These are phyloP conservation scores for Aspergillus indologenus DNA, from an alignment of 495 filamentous ascomycete species.

Conservation along the genomic window DNA sequence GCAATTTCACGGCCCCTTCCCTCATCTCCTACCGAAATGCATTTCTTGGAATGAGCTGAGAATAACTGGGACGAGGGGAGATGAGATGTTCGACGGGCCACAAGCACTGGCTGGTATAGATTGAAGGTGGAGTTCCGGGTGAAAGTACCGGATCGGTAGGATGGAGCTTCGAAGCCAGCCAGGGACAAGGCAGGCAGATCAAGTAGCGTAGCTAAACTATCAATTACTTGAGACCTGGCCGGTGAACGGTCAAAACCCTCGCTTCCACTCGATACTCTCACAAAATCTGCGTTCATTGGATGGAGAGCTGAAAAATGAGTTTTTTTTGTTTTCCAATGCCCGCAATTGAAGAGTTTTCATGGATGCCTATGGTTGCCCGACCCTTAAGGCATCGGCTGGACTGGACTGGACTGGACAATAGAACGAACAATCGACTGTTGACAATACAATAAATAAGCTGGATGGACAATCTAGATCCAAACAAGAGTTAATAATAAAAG, in stretches of 20 bases:
- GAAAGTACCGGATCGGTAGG: not conserved
- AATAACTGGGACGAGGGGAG: not conserved
- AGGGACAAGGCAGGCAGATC: not conserved
- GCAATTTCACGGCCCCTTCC: not conserved
- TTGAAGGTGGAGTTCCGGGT: not conserved
- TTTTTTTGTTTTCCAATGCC: not conserved
- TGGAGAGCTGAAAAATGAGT: not conserved
- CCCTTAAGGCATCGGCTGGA: not conserved
- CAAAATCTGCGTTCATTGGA: not conserved
- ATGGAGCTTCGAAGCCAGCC: not conserved
- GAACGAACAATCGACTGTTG: too few relatives aligned
- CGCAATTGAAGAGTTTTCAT: conserved; percentile 6
- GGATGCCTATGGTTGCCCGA: conserved; percentile 15
- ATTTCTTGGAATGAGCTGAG: not conserved
- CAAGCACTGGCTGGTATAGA: not conserved
- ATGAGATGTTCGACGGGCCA: not conserved
- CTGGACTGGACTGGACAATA: too few relatives aligned
- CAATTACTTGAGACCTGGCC: too few relatives aligned
- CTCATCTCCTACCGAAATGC: not conserved
- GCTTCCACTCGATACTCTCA: not conserved
- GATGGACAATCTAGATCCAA: not conserved
- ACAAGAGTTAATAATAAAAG: not conserved
- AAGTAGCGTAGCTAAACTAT: not conserved
- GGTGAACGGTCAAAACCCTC: not conserved
- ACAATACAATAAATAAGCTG: not conserved